Evolutionary conservation across 306 rosid genomes (phyloP).

Genomic region (Boehmeria nivea): DNA sequence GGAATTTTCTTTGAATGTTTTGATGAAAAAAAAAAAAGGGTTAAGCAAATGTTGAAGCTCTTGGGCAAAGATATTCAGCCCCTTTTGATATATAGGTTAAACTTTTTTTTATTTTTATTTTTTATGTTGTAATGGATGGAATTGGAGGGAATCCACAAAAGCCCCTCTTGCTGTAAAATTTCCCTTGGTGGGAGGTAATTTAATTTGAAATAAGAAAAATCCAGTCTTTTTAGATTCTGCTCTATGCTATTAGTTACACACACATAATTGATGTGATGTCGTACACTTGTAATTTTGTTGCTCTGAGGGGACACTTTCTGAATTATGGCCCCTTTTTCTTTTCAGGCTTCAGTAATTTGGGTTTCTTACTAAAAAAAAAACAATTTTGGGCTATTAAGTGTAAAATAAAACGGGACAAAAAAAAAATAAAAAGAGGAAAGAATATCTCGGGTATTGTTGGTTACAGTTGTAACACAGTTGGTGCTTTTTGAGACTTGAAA

Average conservation of each 20-base stretch:
- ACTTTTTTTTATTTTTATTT: neutral
- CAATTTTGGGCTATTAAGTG: neutral
- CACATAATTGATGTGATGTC: neutral
- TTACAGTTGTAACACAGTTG: conserved; percentile 18
- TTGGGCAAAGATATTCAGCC: conserved; percentile 1
- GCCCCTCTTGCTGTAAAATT: conserved; percentile 10
- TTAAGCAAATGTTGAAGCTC: conserved; percentile 8
- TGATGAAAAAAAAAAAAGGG: conserved; percentile 8
- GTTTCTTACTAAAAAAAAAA: neutral
- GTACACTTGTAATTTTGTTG: neutral
- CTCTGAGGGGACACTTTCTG: neutral
- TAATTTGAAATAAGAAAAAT: conserved; percentile 4
- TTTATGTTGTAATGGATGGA: conserved; percentile 3
- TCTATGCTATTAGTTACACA: conserved; percentile 1
- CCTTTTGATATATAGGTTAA: neutral
- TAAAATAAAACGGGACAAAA: no score
- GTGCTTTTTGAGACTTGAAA: neutral
- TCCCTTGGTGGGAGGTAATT: conserved; percentile 11
- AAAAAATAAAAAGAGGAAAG: neutral
- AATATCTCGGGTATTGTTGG: conserved; percentile 1
- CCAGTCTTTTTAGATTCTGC: neutral
- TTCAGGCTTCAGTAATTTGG: neutral
- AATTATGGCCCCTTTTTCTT: neutral
- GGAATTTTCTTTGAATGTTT: conserved; percentile 28
- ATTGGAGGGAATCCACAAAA: conserved; percentile 7